phyloP scores from a whole-genome alignment of 768 basidiomycete species.

The Lactarius deliciosus region DNA sequence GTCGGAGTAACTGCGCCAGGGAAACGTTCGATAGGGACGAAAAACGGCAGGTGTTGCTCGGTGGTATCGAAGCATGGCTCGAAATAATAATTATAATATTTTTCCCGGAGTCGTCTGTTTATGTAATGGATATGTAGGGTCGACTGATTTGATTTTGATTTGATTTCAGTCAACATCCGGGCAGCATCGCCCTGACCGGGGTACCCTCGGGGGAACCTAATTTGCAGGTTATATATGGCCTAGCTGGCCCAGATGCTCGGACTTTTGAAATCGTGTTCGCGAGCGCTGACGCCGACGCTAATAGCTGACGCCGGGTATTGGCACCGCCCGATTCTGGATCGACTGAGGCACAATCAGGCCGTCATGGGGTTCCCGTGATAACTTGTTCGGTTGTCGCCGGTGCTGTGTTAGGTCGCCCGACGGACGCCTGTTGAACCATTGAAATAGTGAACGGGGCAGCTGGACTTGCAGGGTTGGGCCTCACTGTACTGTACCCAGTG shows the following conservation, averaged over 20 bases:
- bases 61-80: constrained; percentile 7
- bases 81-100: background rate
- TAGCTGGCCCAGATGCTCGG: background rate
- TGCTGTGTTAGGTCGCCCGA: background rate
- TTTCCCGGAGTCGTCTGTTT: background rate
- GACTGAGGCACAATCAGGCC: constrained; percentile 3
- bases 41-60: background rate
- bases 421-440: background rate
- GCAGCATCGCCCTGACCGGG: background rate
- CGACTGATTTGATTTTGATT: background rate
- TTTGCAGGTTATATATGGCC: background rate
- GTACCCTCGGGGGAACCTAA: no score
- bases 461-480: background rate
- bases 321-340: background rate
- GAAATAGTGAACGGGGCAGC: background rate
- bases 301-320: background rate
- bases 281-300: background rate
- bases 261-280: background rate
- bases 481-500: background rate
- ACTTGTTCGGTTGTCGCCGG: background rate
- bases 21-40: background rate
- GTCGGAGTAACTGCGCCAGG: constrained; percentile 5
- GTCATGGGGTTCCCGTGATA: background rate
- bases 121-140: background rate
- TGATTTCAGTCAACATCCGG: no score